These are phyloP conservation scores for Trypanosomatidae sp. DNA, from an alignment of 208 protist genomes.

Conservation along the genomic window DNA sequence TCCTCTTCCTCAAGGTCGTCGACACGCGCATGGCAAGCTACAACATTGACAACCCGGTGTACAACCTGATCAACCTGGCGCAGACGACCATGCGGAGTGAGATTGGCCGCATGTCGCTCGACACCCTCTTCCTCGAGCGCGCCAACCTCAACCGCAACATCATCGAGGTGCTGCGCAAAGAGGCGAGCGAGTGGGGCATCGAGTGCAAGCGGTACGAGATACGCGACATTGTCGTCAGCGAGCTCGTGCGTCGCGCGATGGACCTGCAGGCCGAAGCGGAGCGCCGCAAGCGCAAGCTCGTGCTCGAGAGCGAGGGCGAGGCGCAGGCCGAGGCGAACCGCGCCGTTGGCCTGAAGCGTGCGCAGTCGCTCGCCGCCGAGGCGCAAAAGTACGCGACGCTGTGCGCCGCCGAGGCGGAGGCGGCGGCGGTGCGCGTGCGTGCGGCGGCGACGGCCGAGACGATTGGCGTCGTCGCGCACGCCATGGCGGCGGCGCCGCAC, in stretches of 20 bases:
- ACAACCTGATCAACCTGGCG: slow-evolving; percentile 92
- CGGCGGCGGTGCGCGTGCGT: slow-evolving; percentile 40
- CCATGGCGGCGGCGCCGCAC: slow-evolving; percentile 20
- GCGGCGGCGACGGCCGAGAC: slow-evolving; percentile 55
- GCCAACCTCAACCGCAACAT: slow-evolving; percentile 89
- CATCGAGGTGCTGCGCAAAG: slow-evolving; percentile 79
- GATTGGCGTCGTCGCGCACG: slow-evolving; percentile 32
- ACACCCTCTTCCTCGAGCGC: slow-evolving; percentile 90
- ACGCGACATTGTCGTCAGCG: slow-evolving; percentile 90
- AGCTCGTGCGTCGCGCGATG: slow-evolving; percentile 91
- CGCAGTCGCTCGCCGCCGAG: slow-evolving; percentile 80
- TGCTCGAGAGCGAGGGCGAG: slow-evolving; percentile 92
- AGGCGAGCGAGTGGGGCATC: slow-evolving; percentile 93
- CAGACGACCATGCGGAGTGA: slow-evolving; percentile 96
- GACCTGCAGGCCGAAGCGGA: slow-evolving; percentile 95
- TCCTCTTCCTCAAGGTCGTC: slow-evolving; percentile 89
- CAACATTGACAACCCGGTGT: slow-evolving; percentile 93
- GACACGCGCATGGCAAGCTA: slow-evolving; percentile 87
- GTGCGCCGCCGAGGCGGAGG: slow-evolving; percentile 35
- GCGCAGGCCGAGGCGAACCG: slow-evolving; percentile 80
- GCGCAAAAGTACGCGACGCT: slow-evolving; percentile 70
- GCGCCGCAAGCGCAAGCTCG: slow-evolving; percentile 88
- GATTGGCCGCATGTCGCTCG: slow-evolving; percentile 90
- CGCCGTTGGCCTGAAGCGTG: slow-evolving; percentile 76
- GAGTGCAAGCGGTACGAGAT: slow-evolving; percentile 95